Percentiles rank a stretch among this genome's conserved stretches.
phyloP scores from a whole-genome alignment of 768 basidiomycete genomes.

The Lentinula edodes region DNA sequence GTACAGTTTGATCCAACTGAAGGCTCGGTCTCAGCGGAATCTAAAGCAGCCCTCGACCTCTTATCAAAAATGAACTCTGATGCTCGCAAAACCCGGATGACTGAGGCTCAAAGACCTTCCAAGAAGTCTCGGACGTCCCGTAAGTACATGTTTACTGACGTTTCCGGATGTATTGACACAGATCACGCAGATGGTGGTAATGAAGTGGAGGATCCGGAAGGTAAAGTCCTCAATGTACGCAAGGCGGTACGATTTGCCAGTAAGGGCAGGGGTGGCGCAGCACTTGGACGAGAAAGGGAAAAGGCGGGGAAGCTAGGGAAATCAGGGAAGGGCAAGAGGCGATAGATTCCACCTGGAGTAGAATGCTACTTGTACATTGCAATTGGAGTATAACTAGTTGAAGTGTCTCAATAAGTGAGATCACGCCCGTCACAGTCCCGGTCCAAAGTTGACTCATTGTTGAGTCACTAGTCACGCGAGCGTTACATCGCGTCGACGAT shows the following conservation, averaged over 20 bases:
- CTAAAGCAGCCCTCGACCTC: conserved; percentile 66
- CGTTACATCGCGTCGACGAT: not conserved
- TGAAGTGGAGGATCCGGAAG: conserved; percentile 33
- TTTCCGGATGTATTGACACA: not conserved
- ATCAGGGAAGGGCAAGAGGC: conserved; percentile 20
- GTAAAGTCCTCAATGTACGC: conserved; percentile 71
- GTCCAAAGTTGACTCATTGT: not conserved
- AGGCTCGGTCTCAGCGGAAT: conserved; percentile 58
- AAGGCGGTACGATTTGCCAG: conserved; percentile 82
- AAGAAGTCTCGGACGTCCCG: not conserved
- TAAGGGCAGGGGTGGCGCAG: conserved; percentile 59
- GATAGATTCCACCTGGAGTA: conserved; percentile 9
- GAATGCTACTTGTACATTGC: not conserved
- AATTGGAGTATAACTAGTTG: not conserved
- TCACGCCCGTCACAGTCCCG: not conserved
- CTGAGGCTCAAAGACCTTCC: not conserved
- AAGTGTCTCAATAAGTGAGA: not conserved
- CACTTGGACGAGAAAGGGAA: conserved; percentile 42
- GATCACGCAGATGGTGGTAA: not conserved
- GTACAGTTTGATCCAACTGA: conserved; percentile 83
- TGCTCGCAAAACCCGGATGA: conserved; percentile 52
- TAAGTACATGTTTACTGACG: not conserved
- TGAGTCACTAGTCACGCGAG: not conserved
- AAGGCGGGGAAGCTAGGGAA: conserved; percentile 8
- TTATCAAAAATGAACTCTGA: conserved; percentile 73